Evolutionary conservation across 192 early-diverging fungal species (phyloP).

Genomic region (Umbelopsis isabellina): DNA sequence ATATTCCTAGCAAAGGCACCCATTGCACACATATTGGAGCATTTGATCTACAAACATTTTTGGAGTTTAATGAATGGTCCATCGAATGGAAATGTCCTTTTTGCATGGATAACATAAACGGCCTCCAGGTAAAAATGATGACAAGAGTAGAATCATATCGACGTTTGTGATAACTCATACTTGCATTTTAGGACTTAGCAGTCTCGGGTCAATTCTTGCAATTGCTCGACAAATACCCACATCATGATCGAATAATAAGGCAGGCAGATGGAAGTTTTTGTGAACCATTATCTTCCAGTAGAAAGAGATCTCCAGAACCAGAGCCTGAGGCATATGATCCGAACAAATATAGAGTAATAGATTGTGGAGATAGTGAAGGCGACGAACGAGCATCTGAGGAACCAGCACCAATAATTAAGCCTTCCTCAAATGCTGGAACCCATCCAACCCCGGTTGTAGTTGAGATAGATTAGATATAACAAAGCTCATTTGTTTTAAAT

Average conservation of each 20-base stretch:
- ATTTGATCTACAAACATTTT: slow-evolving; percentile 7
- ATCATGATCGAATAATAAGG: not conserved
- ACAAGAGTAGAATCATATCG: not conserved
- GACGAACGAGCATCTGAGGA: not conserved
- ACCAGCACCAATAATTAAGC: not conserved
- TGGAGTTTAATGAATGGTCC: not conserved
- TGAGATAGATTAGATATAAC: not conserved
- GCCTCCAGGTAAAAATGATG: not conserved
- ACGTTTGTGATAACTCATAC: not conserved
- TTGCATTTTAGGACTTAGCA: not conserved
- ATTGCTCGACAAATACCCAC: not conserved
- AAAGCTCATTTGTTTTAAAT: not conserved
- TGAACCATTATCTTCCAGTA: not conserved
- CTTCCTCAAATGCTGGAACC: not conserved
- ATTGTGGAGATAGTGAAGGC: not conserved
- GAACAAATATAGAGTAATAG: slow-evolving; percentile 19
- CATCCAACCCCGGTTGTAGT: not conserved
- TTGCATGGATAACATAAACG: slow-evolving; percentile 1
- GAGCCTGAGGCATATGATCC: not conserved
- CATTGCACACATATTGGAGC: not conserved
- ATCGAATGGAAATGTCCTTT: slow-evolving; percentile 10
- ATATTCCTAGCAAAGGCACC: not conserved
- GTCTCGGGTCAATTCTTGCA: slow-evolving; percentile 2
- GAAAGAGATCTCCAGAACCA: not conserved
- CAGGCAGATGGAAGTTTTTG: not conserved